Evolutionary conservation across 1,284 basidiomycete species (phyloP).

Genomic region (Microbotryum scabiosae): DNA sequence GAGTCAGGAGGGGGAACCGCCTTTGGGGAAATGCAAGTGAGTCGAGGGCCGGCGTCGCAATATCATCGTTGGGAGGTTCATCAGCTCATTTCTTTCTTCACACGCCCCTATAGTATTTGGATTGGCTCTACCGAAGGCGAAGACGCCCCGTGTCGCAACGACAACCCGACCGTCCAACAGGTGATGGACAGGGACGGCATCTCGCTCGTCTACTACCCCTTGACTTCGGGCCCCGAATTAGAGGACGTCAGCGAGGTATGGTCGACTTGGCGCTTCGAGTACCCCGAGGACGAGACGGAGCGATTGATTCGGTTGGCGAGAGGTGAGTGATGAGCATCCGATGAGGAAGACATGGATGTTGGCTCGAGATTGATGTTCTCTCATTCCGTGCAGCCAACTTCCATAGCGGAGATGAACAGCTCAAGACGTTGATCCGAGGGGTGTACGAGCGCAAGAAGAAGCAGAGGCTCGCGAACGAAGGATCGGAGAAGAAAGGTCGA

Average conservation of each 20-base stretch:
- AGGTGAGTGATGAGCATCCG: constrained; percentile 17
- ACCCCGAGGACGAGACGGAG: constrained; percentile 41
- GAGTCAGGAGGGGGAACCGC: constrained; percentile 12
- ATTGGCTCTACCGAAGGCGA: constrained; percentile 38
- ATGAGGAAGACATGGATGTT: too few species aligned
- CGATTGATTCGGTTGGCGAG: constrained; percentile 41
- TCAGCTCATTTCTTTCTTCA: too few species aligned
- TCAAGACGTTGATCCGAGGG: constrained; percentile 41
- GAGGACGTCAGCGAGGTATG: constrained; percentile 42
- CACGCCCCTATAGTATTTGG: constrained; percentile 40
- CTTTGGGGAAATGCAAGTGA: constrained; percentile 20
- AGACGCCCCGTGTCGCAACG: constrained; percentile 37
- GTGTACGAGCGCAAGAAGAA: constrained; percentile 43
- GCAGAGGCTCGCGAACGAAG: constrained; percentile 12
- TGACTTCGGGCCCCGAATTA: constrained; percentile 37
- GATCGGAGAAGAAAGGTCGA: background rate
- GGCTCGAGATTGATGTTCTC: background rate
- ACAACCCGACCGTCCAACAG: constrained; percentile 42
- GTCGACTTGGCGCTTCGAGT: constrained; percentile 43
- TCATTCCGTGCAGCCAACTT: constrained; percentile 40
- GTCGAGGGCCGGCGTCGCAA: too few species aligned
- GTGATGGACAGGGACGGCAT: constrained; percentile 42
- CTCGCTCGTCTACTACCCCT: constrained; percentile 39
- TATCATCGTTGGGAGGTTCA: too few species aligned
- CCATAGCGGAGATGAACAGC: constrained; percentile 40